Evolutionary conservation across 345 rosid species (phyloP), one percentile per base, ranked within the genome.

Genomic region (Aquilaria sinensis): DNA sequence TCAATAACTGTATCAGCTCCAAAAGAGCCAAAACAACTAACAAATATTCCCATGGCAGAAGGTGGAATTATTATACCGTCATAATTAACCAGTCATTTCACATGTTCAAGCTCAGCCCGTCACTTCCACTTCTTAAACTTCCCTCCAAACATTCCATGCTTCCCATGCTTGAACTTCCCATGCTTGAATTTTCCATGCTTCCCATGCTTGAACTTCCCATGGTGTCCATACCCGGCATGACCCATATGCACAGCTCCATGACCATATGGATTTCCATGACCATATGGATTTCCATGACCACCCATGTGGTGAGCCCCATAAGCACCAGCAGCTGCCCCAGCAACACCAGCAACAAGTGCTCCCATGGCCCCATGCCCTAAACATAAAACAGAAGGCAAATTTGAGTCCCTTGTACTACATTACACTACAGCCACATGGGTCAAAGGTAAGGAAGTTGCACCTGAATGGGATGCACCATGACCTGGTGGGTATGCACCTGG

Each of bases 101-200:
- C 43, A 37, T 5, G 43, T 23, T 23, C 43, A 37, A 9, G 43
- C 43, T 37, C 43, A 37, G 43, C 43, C 8, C 7, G 67, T 86
- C 62, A 92, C 90, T 92, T 89, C 98, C 96, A 92, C 80, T 89
- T 87, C 96, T 74, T 92, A 76, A 79, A 87, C 75, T 83, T 91
- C 47, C 91, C 90, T 53, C 96, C 92, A 29, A 75, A 84, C 76
- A 77, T 79, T 33, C 96, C 89, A 2, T 80, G 87, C 73, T 81
- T 88, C 34, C 93, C 96, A 37, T 60, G 80, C 83, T 85, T 85
- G 71, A 72, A 80, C 63, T 81, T 81, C 2, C 82, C 82, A 2
- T 76, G 83, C 74, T 85, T 85, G 8, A 37, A 37, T 3, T 37
- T 37, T 9, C 87, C 90, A 2, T 84, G 90, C 86, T 88, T 88